Conservation (phyloP, 257 asterid species). For the Petunia secreta region DNA sequence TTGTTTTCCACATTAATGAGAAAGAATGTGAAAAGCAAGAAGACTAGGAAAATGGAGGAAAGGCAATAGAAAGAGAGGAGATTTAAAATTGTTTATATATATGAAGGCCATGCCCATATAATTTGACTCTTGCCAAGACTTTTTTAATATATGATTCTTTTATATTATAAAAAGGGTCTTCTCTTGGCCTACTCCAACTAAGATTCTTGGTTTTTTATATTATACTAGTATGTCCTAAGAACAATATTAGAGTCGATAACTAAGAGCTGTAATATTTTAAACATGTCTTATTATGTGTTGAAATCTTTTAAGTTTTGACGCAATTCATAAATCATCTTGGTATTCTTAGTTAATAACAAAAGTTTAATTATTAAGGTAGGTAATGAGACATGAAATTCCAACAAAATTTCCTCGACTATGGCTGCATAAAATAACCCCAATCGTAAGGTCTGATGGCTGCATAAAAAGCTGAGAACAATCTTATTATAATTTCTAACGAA, state of each 20-base stretch:
- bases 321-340: too few species aligned
- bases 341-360: too few species aligned
- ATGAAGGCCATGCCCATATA: constrained; percentile 1
- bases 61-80: constrained; percentile 11
- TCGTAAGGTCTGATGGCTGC: too few species aligned
- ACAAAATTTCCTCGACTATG: too few species aligned
- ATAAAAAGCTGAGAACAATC: too few species aligned
- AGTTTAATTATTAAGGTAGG: too few species aligned
- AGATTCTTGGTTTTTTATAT: not conserved
- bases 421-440: too few species aligned
- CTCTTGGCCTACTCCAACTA: not conserved
- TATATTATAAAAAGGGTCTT: not conserved
- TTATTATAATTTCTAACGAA: too few species aligned
- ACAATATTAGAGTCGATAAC: not conserved
- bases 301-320: too few species aligned
- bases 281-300: too few species aligned
- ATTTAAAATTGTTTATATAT: constrained; percentile 6
- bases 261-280: too few species aligned
- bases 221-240: not conserved
- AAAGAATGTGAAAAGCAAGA: not conserved
- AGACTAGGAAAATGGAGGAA: not conserved
- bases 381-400: too few species aligned
- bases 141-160: not conserved
- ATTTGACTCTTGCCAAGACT: constrained; percentile 13
- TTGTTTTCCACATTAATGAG: not conserved